phyloP scores from a whole-genome alignment of 148 eudicot genomes.

The Persicaria tinctoria region DNA sequence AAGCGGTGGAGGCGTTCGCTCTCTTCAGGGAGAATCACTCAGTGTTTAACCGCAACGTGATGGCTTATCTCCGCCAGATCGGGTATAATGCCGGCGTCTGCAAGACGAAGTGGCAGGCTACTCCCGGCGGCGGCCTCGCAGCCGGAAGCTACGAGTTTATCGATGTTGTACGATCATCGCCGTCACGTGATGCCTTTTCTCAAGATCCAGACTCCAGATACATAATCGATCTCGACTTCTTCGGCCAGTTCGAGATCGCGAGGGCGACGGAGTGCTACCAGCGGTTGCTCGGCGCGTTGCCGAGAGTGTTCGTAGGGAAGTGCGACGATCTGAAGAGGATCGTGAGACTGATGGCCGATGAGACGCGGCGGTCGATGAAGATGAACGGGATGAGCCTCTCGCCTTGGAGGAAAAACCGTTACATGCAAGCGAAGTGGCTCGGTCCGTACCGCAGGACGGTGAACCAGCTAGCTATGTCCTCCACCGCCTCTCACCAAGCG shows the following conservation, averaged over 20 bases:
- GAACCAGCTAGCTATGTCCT: slow-evolving; percentile 19
- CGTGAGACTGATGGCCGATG: slow-evolving; percentile 48
- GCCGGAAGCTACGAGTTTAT: slow-evolving; percentile 69
- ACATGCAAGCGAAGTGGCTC: slow-evolving; percentile 86
- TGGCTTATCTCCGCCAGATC: slow-evolving; percentile 49
- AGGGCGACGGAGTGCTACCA: slow-evolving; percentile 39
- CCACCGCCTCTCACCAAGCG: slow-evolving; percentile 8
- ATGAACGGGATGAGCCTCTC: slow-evolving; percentile 50
- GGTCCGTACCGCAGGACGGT: slow-evolving; percentile 58
- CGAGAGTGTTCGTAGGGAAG: slow-evolving; percentile 45
- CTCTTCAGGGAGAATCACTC: slow-evolving; percentile 20
- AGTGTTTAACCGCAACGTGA: slow-evolving; percentile 39
- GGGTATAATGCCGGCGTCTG: slow-evolving; percentile 78
- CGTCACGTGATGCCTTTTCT: neutral
- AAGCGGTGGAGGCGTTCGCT: slow-evolving; percentile 33
- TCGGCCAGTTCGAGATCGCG: slow-evolving; percentile 63
- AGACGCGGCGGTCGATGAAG: slow-evolving; percentile 57
- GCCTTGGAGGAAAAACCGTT: slow-evolving; percentile 86
- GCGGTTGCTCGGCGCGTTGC: slow-evolving; percentile 27
- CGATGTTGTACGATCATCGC: slow-evolving; percentile 37
- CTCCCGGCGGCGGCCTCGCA: slow-evolving; percentile 40
- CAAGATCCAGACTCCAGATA: slow-evolving; percentile 22
- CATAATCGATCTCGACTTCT: slow-evolving; percentile 56
- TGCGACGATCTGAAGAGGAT: slow-evolving; percentile 46
- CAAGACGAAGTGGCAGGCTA: slow-evolving; percentile 57